Base-by-base conservation (phyloP, 2,329 filamentous ascomycete species). In the Pseudogymnoascus sp. region DNA sequence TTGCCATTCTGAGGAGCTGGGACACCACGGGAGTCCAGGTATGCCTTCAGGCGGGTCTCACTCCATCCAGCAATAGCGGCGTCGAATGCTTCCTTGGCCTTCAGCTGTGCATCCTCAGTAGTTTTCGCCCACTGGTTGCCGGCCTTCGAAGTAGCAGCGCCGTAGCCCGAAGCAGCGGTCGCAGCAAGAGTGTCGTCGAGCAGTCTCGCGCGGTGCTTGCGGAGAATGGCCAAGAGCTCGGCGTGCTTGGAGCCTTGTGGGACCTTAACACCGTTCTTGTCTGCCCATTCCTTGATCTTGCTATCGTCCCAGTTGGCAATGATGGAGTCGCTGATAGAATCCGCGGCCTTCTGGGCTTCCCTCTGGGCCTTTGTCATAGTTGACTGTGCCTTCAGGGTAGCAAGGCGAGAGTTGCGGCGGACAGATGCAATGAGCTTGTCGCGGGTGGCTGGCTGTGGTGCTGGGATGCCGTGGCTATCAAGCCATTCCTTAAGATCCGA, bases 401-500 rank as follows among this genome's bases (percentile, higher is more conserved):
- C 89, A 50, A 93, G 77, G 65, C 91, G 90, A 53, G 92, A 90
- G 78, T 97, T 96, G 69, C 94, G 92, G 71, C 94, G 93, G 65
- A 97, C 89, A 6, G 85, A 83, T 60, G 94, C 91, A 73, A 99
- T 87, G 61, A 97, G 82, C 76, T 91, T 91, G 77, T 97, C 92
- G 65, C 94, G 91, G 65, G 80, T 87, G 59, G 85, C 85, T 31
- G 91, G 89, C 75, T 97, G 93, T 65, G 94, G 93, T 62, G 84
- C 90, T 11, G 91, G 88, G 75, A 93, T 86, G 61, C 94, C 94
- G 69, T 91, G 86, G 68, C 88, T 87, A 71, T 97, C 94, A 56
- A 97, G 87, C 89, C 90, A 99, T 68, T 90, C 84, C 81, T 97
- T 97, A 66, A 96, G 79, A 60, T 97, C 93, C 67, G 92, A 97